These are phyloP conservation scores for Yamadazyma aaseri DNA, from an alignment of 1,139 yeast genomes.

Conservation along the genomic window DNA sequence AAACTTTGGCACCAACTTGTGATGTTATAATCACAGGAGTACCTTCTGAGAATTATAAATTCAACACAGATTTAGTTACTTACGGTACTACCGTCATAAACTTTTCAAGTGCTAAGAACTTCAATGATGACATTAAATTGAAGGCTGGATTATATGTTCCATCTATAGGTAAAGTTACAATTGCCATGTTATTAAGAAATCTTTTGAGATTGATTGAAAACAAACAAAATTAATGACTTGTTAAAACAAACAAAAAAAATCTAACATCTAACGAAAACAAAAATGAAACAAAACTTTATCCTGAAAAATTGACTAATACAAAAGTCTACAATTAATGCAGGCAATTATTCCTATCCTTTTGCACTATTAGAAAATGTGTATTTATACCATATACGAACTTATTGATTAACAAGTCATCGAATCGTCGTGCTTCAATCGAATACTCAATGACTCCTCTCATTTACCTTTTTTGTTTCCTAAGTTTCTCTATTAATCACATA, in stretches of 20 bases:
- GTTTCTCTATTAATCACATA: too few species aligned
- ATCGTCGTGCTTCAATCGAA: background rate
- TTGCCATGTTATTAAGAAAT: constrained; percentile 88
- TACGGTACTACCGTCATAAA: constrained; percentile 91
- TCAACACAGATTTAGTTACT: constrained; percentile 75
- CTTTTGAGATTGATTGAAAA: constrained; percentile 73
- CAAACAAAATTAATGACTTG: constrained; percentile 2
- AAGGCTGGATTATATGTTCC: constrained; percentile 93
- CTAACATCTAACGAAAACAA: too few species aligned
- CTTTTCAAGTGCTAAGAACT: constrained; percentile 86
- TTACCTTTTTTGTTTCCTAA: too few species aligned
- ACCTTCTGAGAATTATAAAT: constrained; percentile 77
- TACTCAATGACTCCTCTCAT: constrained; percentile 5
- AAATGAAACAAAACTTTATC: too few species aligned
- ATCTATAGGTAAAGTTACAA: constrained; percentile 93
- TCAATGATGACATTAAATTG: constrained; percentile 72
- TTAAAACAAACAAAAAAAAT: too few species aligned
- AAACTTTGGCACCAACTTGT: constrained; percentile 67
- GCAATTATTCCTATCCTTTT: too few species aligned
- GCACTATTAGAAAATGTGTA: too few species aligned
- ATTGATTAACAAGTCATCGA: too few species aligned
- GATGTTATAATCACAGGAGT: constrained; percentile 97
- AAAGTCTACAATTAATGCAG: too few species aligned
- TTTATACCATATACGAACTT: too few species aligned
- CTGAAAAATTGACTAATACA: too few species aligned